phyloP scores from a whole-genome alignment of 305 asterid genomes.

The Fraxinus baroniana region DNA sequence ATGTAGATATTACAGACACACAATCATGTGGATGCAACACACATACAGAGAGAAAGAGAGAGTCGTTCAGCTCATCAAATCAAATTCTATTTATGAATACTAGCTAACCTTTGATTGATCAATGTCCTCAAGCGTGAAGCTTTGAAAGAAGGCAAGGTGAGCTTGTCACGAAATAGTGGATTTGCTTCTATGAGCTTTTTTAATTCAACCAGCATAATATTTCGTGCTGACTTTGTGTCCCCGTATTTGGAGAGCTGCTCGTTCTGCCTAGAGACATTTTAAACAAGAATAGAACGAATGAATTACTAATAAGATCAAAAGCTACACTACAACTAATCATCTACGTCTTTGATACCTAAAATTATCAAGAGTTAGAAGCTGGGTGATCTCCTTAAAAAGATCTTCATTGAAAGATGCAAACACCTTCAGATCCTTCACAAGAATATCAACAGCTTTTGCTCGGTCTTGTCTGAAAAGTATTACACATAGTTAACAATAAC shows the following conservation, averaged over 20 bases:
- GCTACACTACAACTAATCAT: not conserved
- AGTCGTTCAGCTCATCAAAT: conserved; percentile 11
- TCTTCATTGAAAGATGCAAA: conserved; percentile 91
- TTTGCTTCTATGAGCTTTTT: conserved; percentile 93
- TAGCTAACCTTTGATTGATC: conserved; percentile 82
- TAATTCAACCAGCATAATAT: conserved; percentile 82
- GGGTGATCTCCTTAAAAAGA: conserved; percentile 90
- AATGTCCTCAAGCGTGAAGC: conserved; percentile 88
- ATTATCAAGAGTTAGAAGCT: conserved; percentile 87
- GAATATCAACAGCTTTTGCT: conserved; percentile 88
- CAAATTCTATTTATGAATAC: not conserved
- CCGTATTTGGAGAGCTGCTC: conserved; percentile 94
- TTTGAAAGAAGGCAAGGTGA: conserved; percentile 73
- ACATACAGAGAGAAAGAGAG: not conserved
- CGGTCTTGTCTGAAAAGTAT: conserved; percentile 69
- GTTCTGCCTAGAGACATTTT: conserved; percentile 67
- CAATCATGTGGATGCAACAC: not conserved
- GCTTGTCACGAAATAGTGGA: conserved; percentile 93
- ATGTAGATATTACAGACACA: not conserved
- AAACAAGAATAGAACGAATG: conserved; percentile 20
- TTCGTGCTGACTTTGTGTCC: conserved; percentile 86
- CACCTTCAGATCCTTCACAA: conserved; percentile 89
- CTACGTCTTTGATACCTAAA: conserved; percentile 61
- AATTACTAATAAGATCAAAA: not conserved
- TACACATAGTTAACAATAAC: conserved; percentile 5